These are phyloP conservation scores for Alloascoidea africana DNA, from an alignment of 805 yeast genomes.

Conservation along the genomic window DNA sequence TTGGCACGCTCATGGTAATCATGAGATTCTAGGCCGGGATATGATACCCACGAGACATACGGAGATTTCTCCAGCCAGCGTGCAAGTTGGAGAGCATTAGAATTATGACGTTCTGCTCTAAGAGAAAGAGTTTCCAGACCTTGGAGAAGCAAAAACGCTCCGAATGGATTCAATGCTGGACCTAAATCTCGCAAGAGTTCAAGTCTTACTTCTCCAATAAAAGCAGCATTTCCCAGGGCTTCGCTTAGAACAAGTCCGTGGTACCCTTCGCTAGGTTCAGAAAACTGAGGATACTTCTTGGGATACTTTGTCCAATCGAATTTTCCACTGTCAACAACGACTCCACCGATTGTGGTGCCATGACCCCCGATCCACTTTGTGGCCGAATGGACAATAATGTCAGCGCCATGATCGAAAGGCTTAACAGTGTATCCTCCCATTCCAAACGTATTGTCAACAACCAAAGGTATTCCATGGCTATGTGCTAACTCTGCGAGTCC, in stretches of 20 bases:
- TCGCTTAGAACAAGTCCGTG: conserved; percentile 79
- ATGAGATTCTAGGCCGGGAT: conserved; percentile 74
- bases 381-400: conserved; percentile 85
- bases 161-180: conserved; percentile 79
- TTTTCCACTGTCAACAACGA: conserved; percentile 77
- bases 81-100: conserved; percentile 72
- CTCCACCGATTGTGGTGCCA: conserved; percentile 91
- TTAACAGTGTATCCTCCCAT: conserved; percentile 84
- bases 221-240: conserved; percentile 69
- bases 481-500: conserved; percentile 64
- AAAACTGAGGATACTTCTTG: conserved; percentile 81
- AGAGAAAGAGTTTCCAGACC: conserved; percentile 91
- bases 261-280: conserved; percentile 84
- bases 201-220: conserved; percentile 63
- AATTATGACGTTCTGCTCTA: conserved; percentile 85
- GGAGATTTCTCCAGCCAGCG: conserved; percentile 55
- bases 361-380: conserved; percentile 98
- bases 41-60: conserved; percentile 79
- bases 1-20: conserved; percentile 71
- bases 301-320: conserved; percentile 85
- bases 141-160: conserved; percentile 70
- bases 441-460: conserved; percentile 93
- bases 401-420: conserved; percentile 85
- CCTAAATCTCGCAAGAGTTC: conserved; percentile 89
- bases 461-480: conserved; percentile 75